Conservation (phyloP, 257 asterid species). For the Solanum ahanhuiri region DNA sequence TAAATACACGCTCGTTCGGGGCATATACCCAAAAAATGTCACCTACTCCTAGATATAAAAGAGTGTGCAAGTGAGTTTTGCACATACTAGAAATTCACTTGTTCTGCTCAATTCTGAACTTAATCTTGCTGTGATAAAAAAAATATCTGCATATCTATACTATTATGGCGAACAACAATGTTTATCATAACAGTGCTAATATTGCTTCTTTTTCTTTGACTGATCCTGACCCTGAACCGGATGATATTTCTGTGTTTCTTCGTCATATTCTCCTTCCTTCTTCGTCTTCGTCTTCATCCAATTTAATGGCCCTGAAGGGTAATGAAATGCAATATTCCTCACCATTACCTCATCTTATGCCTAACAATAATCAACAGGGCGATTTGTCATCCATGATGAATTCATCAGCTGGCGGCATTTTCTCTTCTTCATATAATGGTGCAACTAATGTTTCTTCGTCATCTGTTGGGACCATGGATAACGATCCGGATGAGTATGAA, state of each 20-base stretch:
- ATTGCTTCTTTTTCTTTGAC: conserved; percentile 7
- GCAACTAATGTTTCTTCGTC: conserved; percentile 19
- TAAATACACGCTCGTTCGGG: background rate
- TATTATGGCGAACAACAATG: conserved; percentile 34
- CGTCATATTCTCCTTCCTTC: conserved; percentile 51
- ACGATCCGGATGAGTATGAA: conserved; percentile 47
- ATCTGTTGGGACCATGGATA: conserved; percentile 36
- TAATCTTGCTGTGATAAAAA: background rate
- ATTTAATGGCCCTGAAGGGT: background rate
- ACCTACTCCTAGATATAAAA: background rate
- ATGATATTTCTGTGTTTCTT: conserved; percentile 58
- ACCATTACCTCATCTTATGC: background rate
- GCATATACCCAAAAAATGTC: background rate
- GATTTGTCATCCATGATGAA: background rate
- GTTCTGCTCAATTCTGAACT: background rate
- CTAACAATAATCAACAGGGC: background rate
- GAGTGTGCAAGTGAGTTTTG: background rate
- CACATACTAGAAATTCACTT: background rate
- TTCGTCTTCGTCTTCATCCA: conserved; percentile 28
- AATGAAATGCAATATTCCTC: conserved; percentile 8
- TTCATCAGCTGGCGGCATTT: conserved; percentile 6
- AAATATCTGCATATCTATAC: background rate
- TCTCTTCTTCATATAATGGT: background rate
- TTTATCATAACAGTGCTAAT: background rate
- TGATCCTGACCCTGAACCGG: conserved; percentile 24